Evolutionary conservation across 2,329 filamentous ascomycete genomes (phyloP).

Genomic region (Penicillium sp.): DNA sequence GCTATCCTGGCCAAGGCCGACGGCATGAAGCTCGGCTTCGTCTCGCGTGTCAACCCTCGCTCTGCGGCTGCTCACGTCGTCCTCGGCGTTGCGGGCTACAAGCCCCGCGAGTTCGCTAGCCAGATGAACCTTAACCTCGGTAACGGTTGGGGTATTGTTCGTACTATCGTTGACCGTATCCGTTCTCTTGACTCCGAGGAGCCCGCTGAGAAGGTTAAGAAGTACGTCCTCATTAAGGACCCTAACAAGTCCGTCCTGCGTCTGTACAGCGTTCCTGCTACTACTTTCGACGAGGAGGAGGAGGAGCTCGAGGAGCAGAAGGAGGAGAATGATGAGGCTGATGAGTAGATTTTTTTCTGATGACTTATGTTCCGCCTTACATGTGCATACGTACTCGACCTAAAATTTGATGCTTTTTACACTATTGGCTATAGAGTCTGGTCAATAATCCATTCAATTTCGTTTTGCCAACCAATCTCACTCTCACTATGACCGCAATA

Average conservation of each 20-base stretch:
- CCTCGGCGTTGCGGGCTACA: conserved; percentile 92
- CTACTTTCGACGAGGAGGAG: conserved; percentile 83
- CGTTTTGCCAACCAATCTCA: background rate
- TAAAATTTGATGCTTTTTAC: conserved; percentile 10
- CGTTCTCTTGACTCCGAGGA: conserved; percentile 36
- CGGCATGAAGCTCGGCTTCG: conserved; percentile 96
- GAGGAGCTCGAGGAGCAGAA: conserved; percentile 50
- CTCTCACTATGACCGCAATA: too few species aligned
- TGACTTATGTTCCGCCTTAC: conserved; percentile 10
- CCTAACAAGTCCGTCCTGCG: conserved; percentile 94
- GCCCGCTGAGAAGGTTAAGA: conserved; percentile 37
- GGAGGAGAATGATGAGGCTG: conserved; percentile 48
- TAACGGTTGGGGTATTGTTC: conserved; percentile 98
- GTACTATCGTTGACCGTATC: conserved; percentile 85
- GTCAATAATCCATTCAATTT: background rate
- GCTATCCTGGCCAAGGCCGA: conserved; percentile 95
- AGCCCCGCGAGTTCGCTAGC: conserved; percentile 87
- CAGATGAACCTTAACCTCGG: conserved; percentile 97
- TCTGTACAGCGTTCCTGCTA: conserved; percentile 78
- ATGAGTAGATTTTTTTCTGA: conserved; percentile 24
- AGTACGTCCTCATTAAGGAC: conserved; percentile 61
- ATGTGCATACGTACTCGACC: conserved; percentile 17
- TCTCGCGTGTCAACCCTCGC: conserved; percentile 87
- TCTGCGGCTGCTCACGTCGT: conserved; percentile 88
- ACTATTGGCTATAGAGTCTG: conserved; percentile 4